Base-by-base conservation (phyloP, 768 basidiomycete genomes). In the Lentinula aciculospora region DNA sequence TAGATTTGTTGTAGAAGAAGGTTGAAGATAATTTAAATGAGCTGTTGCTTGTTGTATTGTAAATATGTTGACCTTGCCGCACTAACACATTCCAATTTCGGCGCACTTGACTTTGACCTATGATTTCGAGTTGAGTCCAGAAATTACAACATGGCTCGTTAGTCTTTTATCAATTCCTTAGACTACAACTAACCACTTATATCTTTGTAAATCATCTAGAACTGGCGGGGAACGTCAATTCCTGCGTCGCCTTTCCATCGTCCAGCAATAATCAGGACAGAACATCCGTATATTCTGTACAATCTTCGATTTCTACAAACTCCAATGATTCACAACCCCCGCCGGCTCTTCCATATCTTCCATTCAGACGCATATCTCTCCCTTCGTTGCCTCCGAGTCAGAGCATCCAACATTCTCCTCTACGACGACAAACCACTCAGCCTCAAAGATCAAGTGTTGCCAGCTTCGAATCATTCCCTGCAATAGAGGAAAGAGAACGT, bases 381-480 rank as follows among this genome's bases (percentile, higher is more conserved):
- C 77, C 83, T 55, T 85, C 83, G 32, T 69, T 88, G 51, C 77
- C 83, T 56, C 74, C 80, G 37, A 68, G 79, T 57, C 77, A 84
- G 13, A n/a, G 23, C 23, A 32, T 53, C 39, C 51, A 39, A 39
- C 23, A 37, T 53, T 78, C 77, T 47, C 62, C 78, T 8, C 67
- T 78, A 10, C 75, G 87, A 60, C 73, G 88, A 36, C 79, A 85
- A 42, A 90, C 89, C 0, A 77, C 88, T 10, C 54, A 56, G 54
- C 50, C 28, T n/a, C 54, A 56, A 17, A 44, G 54, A 36, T 80
- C 79, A 48, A 91, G 88, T 67, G 75, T 89, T 17, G 77, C 83
- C 4, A 91, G 92, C 0, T 84, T 87, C 63, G 88, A 89, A 58
- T 90, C 89, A 0, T 72, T 87, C 8, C 76, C 80, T 3, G 88